Base-by-base conservation (phyloP, 1,284 basidiomycete genomes). In the Melampsora larici-populina region DNA sequence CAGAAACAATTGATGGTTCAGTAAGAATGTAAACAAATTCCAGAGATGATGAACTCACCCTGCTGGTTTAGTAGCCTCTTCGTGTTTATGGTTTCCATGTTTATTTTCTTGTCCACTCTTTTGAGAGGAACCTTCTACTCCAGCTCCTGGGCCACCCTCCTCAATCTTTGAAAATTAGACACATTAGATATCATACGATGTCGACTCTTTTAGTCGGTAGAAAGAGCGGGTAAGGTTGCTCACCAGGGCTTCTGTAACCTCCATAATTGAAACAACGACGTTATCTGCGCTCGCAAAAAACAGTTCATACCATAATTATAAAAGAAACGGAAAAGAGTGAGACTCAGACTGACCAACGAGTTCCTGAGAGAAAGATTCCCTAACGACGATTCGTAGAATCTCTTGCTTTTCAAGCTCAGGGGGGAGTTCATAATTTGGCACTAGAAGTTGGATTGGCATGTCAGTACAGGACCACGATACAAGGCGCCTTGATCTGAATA, bases 301-400 rank as follows among this genome's bases (percentile, higher is more conserved):
- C n/a, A 24, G 40, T 5, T 49, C 11, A 21, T 4, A 63, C 9
- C 31, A n/a, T n/a, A n/a, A n/a, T n/a, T n/a, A n/a, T n/a, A n/a
- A n/a, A 55, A 60, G 1, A 21, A 51, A 11, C 21, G 8, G 24
- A 55, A 18, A 40, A 26, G 24, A 2, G 21, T 43, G 5, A 24
- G 51, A 36, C 11, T 18, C 15, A 21, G 66, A 15, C 73, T 69
- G 15, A 76, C 73, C 73, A 49, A 76, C 49, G 29, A 76, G 49
- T 36, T 76, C 73, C n/a, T 33, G 33, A 21, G 88, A 87, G 83
- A 90, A 85, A 79, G 87, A 90, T 85, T 94, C 93, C 70, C 90
- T 88, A 15, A 94, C 88, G 65, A 96, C 94, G 17, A 94, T 92
- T 74, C 93, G 90, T 68, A 96, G 87, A 80, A 96, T 94, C 82